Base-by-base conservation (phyloP, 441 rosid species). In the Arabidopsis lyrata region DNA sequence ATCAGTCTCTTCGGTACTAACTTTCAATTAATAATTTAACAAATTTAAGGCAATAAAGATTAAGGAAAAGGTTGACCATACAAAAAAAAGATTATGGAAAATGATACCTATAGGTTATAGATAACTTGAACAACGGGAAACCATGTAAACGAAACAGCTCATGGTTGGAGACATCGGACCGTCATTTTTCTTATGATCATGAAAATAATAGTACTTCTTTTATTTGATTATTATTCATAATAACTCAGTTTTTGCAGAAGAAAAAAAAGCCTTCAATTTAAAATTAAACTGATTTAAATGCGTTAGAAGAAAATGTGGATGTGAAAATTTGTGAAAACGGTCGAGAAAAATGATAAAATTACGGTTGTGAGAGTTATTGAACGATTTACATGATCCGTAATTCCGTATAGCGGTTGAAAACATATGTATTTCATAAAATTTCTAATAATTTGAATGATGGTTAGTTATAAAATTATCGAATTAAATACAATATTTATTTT, bases 1-100 rank as follows among this genome's bases (percentile, higher is more conserved):
- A 77, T 77, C 72, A 70, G 76, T 77, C 68, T 77, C 72, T 58
- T 77, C 72, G 63, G 12, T 58, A 70, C 52, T 69, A 68, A 27
- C 60, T 68, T 60, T 75, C 32, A 60, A 32, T 68, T 16, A 50
- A 22, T 50, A 1, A 20, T 49, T 22, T 2, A 18, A 18, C 48
- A 22, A 53, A 24, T 47, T 59, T 45, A 39, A 58, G 66, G 56
- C 32, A 32, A 45, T 29, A 10, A 6, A 58, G 35, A 66, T 48
- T 57, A 47, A 11, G 10, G 54, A 22, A 22, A 22, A 22, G 24
- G 24, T 22, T 22, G 24, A 22, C 24, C 24, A 22, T 22, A 22
- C 8, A 3, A 36, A 36, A 5, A 22, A 22, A 22, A 22, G 70
- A 52, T 66, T 27, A 55, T 54, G 60, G 49, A 32, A 39, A 29